These are phyloP conservation scores for Penicillium janthinellum DNA, from an alignment of 2,329 filamentous ascomycete genomes.

Conservation along the genomic window DNA sequence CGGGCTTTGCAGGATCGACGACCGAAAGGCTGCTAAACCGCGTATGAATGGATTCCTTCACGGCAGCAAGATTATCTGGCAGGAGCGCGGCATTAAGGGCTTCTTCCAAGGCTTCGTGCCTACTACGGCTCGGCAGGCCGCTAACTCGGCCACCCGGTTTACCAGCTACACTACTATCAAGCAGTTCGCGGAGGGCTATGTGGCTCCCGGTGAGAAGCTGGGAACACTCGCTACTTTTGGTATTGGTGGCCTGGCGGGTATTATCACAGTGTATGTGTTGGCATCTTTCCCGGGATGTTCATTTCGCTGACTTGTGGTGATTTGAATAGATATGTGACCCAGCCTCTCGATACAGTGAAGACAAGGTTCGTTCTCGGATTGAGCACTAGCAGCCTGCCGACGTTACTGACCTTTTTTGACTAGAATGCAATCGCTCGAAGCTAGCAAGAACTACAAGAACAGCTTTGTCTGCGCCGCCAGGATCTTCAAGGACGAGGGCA, in stretches of 20 bases:
- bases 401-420: neutral
- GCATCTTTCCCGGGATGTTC: neutral
- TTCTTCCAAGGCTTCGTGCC: conserved; percentile 98
- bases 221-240: conserved; percentile 85
- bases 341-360: conserved; percentile 89
- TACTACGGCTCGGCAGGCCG: conserved; percentile 90
- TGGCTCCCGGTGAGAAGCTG: conserved; percentile 91
- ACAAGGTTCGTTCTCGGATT: conserved; percentile 56
- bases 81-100: conserved; percentile 82
- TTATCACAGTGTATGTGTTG: conserved; percentile 74
- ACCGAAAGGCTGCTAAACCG: conserved; percentile 82
- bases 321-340: conserved; percentile 53
- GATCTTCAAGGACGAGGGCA: conserved; percentile 86
- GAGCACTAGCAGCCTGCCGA: neutral
- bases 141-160: conserved; percentile 91
- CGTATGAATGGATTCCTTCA: conserved; percentile 91
- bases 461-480: conserved; percentile 77
- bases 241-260: conserved; percentile 82
- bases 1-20: conserved; percentile 72
- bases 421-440: conserved; percentile 94
- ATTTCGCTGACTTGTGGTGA: neutral
- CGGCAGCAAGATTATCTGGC: conserved; percentile 81
- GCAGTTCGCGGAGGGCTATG: conserved; percentile 89
- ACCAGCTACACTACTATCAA: conserved; percentile 86
- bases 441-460: conserved; percentile 78